Base-by-base conservation (phyloP, 768 basidiomycete genomes). In the Suillus variegatus region DNA sequence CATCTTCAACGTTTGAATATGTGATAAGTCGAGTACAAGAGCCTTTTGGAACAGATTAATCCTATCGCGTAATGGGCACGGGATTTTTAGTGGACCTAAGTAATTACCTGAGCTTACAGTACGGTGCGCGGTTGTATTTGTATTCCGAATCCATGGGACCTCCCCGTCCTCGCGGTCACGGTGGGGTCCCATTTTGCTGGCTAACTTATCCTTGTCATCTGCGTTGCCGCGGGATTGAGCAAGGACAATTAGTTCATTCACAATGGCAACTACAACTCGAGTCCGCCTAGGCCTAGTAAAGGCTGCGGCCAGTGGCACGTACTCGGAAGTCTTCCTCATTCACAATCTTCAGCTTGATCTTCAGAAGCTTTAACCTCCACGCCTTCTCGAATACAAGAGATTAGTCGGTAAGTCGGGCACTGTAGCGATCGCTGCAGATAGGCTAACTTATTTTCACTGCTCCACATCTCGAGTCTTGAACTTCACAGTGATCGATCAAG, bases 1-100 rank as follows among this genome's bases (percentile, higher is more conserved):
- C 88, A 90, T 89, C 40, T 18, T 46, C 12, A 2, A 46, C 46
- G 20, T 60, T 28, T 43, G n/a, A 41, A 60, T 57, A 16, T 12
- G 56, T 9, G 35, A 10, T 35, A 35, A 20, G 35, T 35, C 16
- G 18, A 20, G 32, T 36, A 36, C 8, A 36, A 10, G n/a, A 47
- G 20, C 28, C 28, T 32, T 46, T 8, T 46, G 44, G 44, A 43
- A 18, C 44, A 46, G 20, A 25, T 51, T 3, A 20, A 38, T 38
- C 36, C 36, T n/a, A n/a, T 57, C 56, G 56, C 36, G 55, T 38
- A 35, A 35, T 13, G 35, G 6, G 35, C 54, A 55, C 54, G 54
- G 36, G 35, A n/a, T 35, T 12, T 55, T 20, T 35, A 54, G 52
- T 28, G 28, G 28, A 28, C 28, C 28, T 3, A 28, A 28, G 28